These are phyloP conservation scores for Blumeriella jaapii DNA, from an alignment of 2,329 filamentous ascomycete genomes.

Conservation along the genomic window DNA sequence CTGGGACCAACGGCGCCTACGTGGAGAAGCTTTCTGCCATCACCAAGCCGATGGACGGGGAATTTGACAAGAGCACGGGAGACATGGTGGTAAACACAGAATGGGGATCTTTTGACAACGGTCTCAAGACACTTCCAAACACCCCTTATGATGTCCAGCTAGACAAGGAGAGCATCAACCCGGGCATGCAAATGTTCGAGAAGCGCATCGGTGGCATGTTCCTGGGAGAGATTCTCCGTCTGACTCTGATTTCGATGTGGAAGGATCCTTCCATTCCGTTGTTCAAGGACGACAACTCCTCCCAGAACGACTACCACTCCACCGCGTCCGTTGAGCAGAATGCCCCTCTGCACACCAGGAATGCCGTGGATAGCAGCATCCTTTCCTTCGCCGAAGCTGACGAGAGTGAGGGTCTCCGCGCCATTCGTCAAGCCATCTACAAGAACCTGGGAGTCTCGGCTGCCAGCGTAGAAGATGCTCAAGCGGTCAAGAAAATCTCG, in stretches of 20 bases:
- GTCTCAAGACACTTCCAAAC: slow-evolving; percentile 74
- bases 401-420: slow-evolving; percentile 56
- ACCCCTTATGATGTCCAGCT: slow-evolving; percentile 73
- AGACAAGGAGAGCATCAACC: slow-evolving; percentile 74
- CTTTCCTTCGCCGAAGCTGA: slow-evolving; percentile 81
- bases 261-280: slow-evolving; percentile 55
- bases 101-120: slow-evolving; percentile 97
- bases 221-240: slow-evolving; percentile 81
- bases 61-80: slow-evolving; percentile 70
- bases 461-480: slow-evolving; percentile 70
- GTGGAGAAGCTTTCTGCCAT: slow-evolving; percentile 83
- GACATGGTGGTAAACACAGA: slow-evolving; percentile 98
- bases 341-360: slow-evolving; percentile 62
- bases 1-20: slow-evolving; percentile 94
- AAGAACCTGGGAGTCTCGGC: slow-evolving; percentile 65
- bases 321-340: slow-evolving; percentile 57
- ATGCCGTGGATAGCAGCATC: slow-evolving; percentile 86
- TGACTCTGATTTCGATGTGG: slow-evolving; percentile 62
- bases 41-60: slow-evolving; percentile 60
- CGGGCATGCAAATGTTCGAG: slow-evolving; percentile 96
- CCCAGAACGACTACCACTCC: slow-evolving; percentile 55
- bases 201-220: slow-evolving; percentile 99
- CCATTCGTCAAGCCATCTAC: slow-evolving; percentile 68
- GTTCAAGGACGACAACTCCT: slow-evolving; percentile 66
- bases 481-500: slow-evolving; percentile 74